Conservation (phyloP, 257 asterid genomes). For the Solanum verrucosum region DNA sequence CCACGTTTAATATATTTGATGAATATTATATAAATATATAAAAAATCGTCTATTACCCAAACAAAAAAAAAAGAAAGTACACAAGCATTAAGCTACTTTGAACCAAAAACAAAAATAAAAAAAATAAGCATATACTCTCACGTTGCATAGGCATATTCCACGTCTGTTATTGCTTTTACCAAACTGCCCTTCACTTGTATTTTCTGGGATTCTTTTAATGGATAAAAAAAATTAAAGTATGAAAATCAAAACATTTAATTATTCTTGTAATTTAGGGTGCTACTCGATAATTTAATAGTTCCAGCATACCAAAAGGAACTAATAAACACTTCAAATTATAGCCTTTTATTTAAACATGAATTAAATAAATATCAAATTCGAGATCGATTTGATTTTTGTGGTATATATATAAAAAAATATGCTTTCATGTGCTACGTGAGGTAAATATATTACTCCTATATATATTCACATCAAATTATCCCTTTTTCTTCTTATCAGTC, state of each 20-base stretch:
- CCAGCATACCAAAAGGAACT: too few species aligned
- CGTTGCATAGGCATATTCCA: not conserved
- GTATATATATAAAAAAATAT: not conserved
- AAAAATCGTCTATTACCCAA: not conserved
- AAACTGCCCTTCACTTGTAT: not conserved
- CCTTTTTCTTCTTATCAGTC: constrained; percentile 1
- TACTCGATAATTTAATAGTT: too few species aligned
- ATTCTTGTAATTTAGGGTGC: too few species aligned
- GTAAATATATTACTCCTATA: not conserved
- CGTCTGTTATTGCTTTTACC: not conserved
- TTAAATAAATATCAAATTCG: not conserved
- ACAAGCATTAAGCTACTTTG: not conserved
- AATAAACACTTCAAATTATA: too few species aligned
- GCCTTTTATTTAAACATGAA: not conserved
- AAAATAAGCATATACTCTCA: not conserved
- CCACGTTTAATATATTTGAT: too few species aligned
- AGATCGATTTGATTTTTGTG: not conserved
- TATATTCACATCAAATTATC: not conserved
- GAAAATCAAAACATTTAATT: too few species aligned
- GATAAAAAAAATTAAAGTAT: too few species aligned
- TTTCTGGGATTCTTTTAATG: not conserved
- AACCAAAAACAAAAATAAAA: not conserved
- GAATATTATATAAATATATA: too few species aligned
- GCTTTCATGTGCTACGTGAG: not conserved
- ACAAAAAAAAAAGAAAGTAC: not conserved